Conservation (phyloP, 2,329 filamentous ascomycete genomes). For the Coleophoma cylindrospora region DNA sequence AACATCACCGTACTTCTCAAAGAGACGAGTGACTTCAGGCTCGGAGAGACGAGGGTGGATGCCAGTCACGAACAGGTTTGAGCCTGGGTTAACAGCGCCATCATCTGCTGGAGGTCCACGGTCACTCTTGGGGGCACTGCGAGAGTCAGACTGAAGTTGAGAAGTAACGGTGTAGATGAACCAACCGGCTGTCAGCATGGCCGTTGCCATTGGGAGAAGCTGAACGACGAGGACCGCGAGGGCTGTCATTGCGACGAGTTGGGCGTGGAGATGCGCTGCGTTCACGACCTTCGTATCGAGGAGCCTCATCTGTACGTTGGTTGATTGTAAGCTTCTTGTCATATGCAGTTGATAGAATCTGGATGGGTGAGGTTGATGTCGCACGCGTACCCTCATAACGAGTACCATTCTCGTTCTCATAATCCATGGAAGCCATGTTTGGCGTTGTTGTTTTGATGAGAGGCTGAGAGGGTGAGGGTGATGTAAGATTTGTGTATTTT, state of each 20-base stretch:
- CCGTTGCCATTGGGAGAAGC: slow-evolving; percentile 52
- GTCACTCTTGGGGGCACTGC: slow-evolving; percentile 46
- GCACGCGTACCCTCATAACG: slow-evolving; percentile 54
- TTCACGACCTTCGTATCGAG: slow-evolving; percentile 62
- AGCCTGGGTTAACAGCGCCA: slow-evolving; percentile 84
- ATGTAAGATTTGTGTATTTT: neutral
- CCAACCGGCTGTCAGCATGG: slow-evolving; percentile 40
- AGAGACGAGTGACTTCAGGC: slow-evolving; percentile 86
- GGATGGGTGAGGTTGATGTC: neutral
- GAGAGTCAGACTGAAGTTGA: slow-evolving; percentile 3
- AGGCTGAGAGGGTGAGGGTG: neutral
- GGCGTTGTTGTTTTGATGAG: slow-evolving; percentile 9
- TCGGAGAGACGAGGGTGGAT: slow-evolving; percentile 92
- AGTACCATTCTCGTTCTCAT: slow-evolving; percentile 63
- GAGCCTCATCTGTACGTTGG: slow-evolving; percentile 48
- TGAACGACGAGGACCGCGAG: slow-evolving; percentile 56
- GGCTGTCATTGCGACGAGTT: slow-evolving; percentile 47
- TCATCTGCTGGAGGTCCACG: slow-evolving; percentile 56
- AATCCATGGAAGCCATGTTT: slow-evolving; percentile 58
- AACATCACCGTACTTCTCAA: slow-evolving; percentile 97
- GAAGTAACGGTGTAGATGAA: slow-evolving; percentile 1
- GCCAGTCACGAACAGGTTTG: slow-evolving; percentile 97
- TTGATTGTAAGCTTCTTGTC: neutral
- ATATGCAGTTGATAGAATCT: neutral
- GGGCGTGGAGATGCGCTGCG: slow-evolving; percentile 61